phyloP scores from a whole-genome alignment of 495 filamentous ascomycete species.

The Talaromyces stipitatus region DNA sequence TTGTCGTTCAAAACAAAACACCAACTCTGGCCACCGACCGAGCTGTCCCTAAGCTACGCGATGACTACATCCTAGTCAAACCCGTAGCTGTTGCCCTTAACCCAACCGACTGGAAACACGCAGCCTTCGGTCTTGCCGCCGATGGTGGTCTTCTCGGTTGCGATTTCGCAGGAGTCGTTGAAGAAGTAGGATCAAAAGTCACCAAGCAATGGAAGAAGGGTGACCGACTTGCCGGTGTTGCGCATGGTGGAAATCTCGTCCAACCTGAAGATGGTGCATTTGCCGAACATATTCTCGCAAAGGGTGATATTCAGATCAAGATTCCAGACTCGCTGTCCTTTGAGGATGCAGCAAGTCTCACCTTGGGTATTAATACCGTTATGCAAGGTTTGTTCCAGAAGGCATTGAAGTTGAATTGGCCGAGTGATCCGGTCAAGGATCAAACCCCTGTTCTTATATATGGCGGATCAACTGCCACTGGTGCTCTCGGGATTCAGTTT shows the following conservation, averaged over 20 bases:
- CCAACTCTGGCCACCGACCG: background rate
- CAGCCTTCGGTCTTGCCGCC: slow-evolving; percentile 6
- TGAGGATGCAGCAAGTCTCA: slow-evolving; percentile 23
- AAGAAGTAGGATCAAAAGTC: slow-evolving; percentile 14
- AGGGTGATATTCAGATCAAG: slow-evolving; percentile 19
- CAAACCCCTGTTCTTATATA: slow-evolving; percentile 21
- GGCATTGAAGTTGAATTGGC: slow-evolving; percentile 3
- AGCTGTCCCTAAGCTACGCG: slow-evolving; percentile 14
- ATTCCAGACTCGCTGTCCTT: slow-evolving; percentile 20
- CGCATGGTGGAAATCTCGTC: slow-evolving; percentile 6
- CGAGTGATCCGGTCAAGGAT: slow-evolving; percentile 8
- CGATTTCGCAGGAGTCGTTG: slow-evolving; percentile 38
- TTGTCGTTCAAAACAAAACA: background rate
- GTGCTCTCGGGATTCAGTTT: slow-evolving; percentile 23
- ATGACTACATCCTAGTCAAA: slow-evolving; percentile 19
- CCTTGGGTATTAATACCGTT: slow-evolving; percentile 7
- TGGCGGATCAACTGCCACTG: slow-evolving; percentile 22
- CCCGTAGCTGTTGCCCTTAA: slow-evolving; percentile 37
- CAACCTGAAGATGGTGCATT: slow-evolving; percentile 28
- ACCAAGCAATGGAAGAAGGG: background rate
- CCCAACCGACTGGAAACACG: slow-evolving; percentile 38
- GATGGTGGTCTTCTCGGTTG: slow-evolving; percentile 18
- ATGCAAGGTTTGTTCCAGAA: slow-evolving; percentile 1
- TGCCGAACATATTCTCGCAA: slow-evolving; percentile 24
- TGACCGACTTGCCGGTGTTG: slow-evolving; percentile 2